A percentile compares a stretch with the other conserved stretches of the same genome.
Evolutionary conservation across 805 yeast species (phyloP).

Genomic region (Cyberlindnera bimundalis): DNA sequence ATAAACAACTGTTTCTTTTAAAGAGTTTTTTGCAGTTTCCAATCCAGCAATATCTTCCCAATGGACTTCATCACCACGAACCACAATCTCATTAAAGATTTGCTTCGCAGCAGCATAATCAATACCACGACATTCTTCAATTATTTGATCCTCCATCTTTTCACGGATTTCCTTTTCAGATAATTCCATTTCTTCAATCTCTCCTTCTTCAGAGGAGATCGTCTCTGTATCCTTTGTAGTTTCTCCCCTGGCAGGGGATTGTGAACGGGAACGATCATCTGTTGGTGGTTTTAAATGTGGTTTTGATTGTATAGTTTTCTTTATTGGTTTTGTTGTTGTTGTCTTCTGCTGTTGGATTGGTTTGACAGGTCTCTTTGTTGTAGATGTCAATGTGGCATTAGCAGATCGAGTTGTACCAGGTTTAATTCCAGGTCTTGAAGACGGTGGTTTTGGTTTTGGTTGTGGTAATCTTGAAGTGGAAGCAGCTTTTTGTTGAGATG

Average conservation of each 20-base stretch:
- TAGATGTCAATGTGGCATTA: constrained; percentile 6
- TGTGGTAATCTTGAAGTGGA: constrained; percentile 13
- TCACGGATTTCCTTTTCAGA: constrained; percentile 28
- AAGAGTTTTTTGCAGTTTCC: constrained; percentile 78
- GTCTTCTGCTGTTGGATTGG: constrained; percentile 4
- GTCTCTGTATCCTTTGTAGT: constrained; percentile 26
- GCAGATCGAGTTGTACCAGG: constrained; percentile 4
- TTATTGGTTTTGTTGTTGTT: not conserved
- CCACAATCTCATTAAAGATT: constrained; percentile 83
- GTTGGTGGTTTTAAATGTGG: constrained; percentile 7
- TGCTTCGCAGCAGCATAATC: constrained; percentile 78
- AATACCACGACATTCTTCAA: constrained; percentile 51
- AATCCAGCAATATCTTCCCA: constrained; percentile 98
- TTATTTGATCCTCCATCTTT: constrained; percentile 32
- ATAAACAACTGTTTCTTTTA: constrained; percentile 94
- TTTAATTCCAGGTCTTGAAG: not conserved
- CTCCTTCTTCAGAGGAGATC: constrained; percentile 18
- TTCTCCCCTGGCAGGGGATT: constrained; percentile 19
- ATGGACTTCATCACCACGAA: constrained; percentile 87
- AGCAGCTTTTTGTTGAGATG: constrained; percentile 12
- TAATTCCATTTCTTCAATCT: constrained; percentile 23
- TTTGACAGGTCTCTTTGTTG: constrained; percentile 9
- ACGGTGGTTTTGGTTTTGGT: constrained; percentile 2
- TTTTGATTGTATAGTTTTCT: constrained; percentile 1
- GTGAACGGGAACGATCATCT: constrained; percentile 18